These are phyloP conservation scores for Scleroderma bovista DNA, from an alignment of 768 basidiomycete species.

Conservation along the genomic window DNA sequence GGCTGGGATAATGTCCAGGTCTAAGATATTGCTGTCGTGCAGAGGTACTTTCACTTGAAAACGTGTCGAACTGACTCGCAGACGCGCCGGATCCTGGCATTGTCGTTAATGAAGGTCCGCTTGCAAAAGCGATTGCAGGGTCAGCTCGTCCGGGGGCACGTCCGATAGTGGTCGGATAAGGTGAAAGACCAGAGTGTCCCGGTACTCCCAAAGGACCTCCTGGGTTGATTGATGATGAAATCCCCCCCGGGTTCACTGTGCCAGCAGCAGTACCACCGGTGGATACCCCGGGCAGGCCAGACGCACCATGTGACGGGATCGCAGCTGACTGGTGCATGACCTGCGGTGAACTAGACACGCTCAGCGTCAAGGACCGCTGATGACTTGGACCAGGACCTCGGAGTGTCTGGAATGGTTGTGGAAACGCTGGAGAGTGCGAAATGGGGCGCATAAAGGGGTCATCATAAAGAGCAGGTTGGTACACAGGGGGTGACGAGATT, in stretches of 20 bases:
- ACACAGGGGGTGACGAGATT: neutral
- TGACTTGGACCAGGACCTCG: conserved; percentile 7
- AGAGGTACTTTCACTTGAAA: neutral
- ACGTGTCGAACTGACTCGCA: neutral
- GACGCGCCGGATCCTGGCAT: neutral
- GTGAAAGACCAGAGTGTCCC: neutral
- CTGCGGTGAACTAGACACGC: conserved; percentile 12
- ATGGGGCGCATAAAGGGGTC: neutral
- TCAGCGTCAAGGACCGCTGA: conserved; percentile 10
- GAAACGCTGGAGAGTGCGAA: neutral
- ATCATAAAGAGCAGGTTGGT: neutral
- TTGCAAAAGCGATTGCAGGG: neutral
- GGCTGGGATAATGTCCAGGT: conserved; percentile 1
- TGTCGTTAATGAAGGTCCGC: neutral
- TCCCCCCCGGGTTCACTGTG: too few species aligned
- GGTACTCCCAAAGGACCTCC: neutral
- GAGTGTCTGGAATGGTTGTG: neutral
- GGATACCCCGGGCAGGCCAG: neutral
- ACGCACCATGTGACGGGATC: neutral
- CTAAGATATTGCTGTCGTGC: conserved; percentile 10
- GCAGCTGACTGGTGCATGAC: conserved; percentile 2
- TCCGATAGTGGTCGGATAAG: neutral
- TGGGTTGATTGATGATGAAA: neutral
- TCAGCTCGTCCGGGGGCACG: neutral
- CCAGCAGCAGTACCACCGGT: neutral